Evolutionary conservation across 2,329 filamentous ascomycete species (phyloP).

Genomic region (Fusarium multiceps): DNA sequence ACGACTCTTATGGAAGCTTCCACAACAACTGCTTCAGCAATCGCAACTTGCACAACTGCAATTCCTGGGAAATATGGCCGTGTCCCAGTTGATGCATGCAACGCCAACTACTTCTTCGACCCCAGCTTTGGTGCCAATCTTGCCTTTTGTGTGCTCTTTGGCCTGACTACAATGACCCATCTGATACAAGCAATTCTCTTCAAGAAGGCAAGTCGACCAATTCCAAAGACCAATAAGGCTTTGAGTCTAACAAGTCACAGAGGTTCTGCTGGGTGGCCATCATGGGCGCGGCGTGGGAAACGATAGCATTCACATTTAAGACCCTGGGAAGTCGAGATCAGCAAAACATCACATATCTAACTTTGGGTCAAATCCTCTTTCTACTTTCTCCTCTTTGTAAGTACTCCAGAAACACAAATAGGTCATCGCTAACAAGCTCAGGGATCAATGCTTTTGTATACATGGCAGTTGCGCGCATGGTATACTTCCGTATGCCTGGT

Average conservation of each 20-base stretch:
- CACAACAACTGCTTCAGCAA: conserved; percentile 49
- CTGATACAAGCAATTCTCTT: conserved; percentile 46
- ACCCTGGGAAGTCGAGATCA: conserved; percentile 53
- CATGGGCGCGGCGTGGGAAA: conserved; percentile 55
- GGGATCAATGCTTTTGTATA: conserved; percentile 59
- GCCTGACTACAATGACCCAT: conserved; percentile 45
- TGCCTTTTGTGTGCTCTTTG: conserved; percentile 49
- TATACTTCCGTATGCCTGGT: conserved; percentile 54
- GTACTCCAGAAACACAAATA: background rate
- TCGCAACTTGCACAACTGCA: conserved; percentile 50
- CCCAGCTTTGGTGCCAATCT: conserved; percentile 51
- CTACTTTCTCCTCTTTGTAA: conserved; percentile 56
- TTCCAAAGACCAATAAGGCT: background rate
- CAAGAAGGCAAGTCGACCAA: conserved; percentile 45
- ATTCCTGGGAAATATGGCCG: conserved; percentile 49
- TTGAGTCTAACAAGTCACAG: conserved; percentile 26
- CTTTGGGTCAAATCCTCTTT: conserved; percentile 52
- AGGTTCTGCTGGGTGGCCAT: conserved; percentile 54
- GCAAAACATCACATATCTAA: conserved; percentile 49
- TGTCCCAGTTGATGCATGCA: conserved; percentile 49
- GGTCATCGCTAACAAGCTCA: conserved; percentile 20
- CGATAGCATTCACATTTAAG: conserved; percentile 52
- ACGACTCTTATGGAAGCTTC: conserved; percentile 25
- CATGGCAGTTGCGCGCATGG: conserved; percentile 56
- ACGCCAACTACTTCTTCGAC: conserved; percentile 49